Evolutionary conservation across 2,329 filamentous ascomycete species (phyloP).

Genomic region (Aspergillus pseudotamarii): DNA sequence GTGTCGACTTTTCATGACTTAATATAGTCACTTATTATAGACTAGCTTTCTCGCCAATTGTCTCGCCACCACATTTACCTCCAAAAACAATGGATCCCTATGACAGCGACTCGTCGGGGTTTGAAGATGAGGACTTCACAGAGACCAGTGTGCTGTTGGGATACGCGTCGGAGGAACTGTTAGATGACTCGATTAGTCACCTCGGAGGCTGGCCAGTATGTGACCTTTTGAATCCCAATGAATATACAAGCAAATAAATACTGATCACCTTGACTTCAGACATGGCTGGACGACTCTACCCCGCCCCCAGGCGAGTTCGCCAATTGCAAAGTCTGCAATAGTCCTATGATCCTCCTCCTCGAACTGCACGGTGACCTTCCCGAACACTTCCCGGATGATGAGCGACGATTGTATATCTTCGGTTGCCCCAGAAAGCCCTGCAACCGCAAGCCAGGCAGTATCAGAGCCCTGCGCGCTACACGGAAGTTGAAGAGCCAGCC

Average conservation of each 20-base stretch:
- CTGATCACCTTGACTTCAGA: constrained; percentile 52
- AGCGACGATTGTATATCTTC: constrained; percentile 85
- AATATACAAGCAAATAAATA: neutral
- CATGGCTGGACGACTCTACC: constrained; percentile 76
- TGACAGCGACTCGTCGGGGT: constrained; percentile 80
- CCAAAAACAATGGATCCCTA: constrained; percentile 68
- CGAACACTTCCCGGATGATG: constrained; percentile 81
- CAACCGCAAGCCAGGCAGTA: constrained; percentile 77
- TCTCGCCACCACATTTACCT: neutral
- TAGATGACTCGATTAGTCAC: constrained; percentile 82
- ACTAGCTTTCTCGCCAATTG: neutral
- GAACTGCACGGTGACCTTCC: constrained; percentile 91
- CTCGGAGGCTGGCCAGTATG: constrained; percentile 84
- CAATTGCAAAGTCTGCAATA: constrained; percentile 84
- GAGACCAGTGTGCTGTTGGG: constrained; percentile 84
- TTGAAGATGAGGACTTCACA: constrained; percentile 60
- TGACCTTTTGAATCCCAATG: constrained; percentile 16
- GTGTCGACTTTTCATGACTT: neutral
- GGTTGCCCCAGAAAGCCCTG: constrained; percentile 78
- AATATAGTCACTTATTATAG: neutral
- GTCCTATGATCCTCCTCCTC: constrained; percentile 79
- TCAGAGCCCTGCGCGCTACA: constrained; percentile 73
- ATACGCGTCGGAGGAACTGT: constrained; percentile 78
- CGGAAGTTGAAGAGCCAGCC: constrained; percentile 49
- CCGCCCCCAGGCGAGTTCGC: constrained; percentile 76